Base-by-base conservation (phyloP, 768 basidiomycete species). In the Termitomyces sp. region DNA sequence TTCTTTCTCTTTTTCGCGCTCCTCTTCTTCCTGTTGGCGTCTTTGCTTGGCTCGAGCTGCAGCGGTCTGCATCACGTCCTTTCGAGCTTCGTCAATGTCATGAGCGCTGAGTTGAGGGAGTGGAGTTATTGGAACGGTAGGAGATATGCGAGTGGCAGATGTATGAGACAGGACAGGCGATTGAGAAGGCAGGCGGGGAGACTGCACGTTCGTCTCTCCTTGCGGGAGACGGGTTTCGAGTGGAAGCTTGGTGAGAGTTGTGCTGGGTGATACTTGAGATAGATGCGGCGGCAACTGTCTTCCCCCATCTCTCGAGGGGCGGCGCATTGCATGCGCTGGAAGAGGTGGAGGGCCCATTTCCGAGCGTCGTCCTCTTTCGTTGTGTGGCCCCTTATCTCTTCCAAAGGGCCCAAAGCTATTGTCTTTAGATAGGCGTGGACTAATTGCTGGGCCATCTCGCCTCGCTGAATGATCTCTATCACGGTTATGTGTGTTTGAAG, bases 31-130 rank as follows among this genome's bases (percentile, higher is more conserved):
- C 48, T 88, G 80, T 63, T 90, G 86, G 44, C 91, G 75, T 51
- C 93, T 76, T 57, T 87, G 80, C 63, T 83, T 86, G 6, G 93
- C 93, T 38, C 91, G 81, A 57, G 90, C 91, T 2, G 93, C 93
- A 6, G 89, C 89, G 52, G 70, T 80, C 56, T 92, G 91, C 93
- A 94, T 94, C 16, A 85, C 72, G 43, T 84, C 83, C 66, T 89
- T 88, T 54, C 81, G 78, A n/a, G 74, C 80, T 49, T 83, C 83
- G 48, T 91, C 88, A 29, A 89, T 63, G 52, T 84, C 83, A 32
- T 72, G 64, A 3, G 73, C 66, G 23, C 65, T 63, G 7, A 74
- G 52, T 35, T 63, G 64, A 23, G 76, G 71, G 22, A 74, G 63
- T 12, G 70, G 50, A 18, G 67, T 64, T 5, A 70, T 46, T 11